Evolutionary conservation across 2,329 filamentous ascomycete species (phyloP), one percentile per base, ranked within the genome.

Genomic region (Alternaria postmessia): DNA sequence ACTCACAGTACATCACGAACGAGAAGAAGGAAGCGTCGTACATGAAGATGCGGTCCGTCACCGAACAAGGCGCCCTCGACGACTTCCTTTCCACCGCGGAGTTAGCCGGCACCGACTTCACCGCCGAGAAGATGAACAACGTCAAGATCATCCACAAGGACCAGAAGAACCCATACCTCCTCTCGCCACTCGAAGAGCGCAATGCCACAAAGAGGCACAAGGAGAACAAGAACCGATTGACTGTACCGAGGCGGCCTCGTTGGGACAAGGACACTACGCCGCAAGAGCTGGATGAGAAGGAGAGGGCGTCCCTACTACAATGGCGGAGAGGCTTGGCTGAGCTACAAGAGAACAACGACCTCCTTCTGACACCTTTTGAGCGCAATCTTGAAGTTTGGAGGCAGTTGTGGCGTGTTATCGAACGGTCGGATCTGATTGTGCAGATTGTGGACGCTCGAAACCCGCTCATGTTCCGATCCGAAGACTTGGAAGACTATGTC

Each of bases 1-100:
- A 67, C 62, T 20, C 64, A 18, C 71, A 91, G 84, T 99, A 99
- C 79, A 89, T 98, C 72, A 95, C 93, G 49, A 97, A 96, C 78
- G 90, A 91, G 66, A 89, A 89, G 70, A 89, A 96, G 77, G 94
- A 98, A 82, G 95, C 94, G 36, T 87, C 92, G 70, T 99, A 94
- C 93, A 93, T 98, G 76, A 99, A 98, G 85, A 98, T 99, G 95
- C 93, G 94, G 83, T 97, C 93, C 78, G 92, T 99, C 70, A 99
- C 95, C 5, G 93, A 99, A 83, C 95, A 99, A 81, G 94, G 91
- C 69, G 94, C 94, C 44, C 88, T 99, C 63, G 95, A 99, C 79
- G 95, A 99, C 80, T 99, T 99, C 79, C 84, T 99, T 66, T 92
- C 91, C 58, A 99, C 95, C 2, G 96, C 95, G 65, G 94, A 98